These are phyloP conservation scores for Fraxinus nigra DNA, from an alignment of 305 asterid species.

Conservation along the genomic window DNA sequence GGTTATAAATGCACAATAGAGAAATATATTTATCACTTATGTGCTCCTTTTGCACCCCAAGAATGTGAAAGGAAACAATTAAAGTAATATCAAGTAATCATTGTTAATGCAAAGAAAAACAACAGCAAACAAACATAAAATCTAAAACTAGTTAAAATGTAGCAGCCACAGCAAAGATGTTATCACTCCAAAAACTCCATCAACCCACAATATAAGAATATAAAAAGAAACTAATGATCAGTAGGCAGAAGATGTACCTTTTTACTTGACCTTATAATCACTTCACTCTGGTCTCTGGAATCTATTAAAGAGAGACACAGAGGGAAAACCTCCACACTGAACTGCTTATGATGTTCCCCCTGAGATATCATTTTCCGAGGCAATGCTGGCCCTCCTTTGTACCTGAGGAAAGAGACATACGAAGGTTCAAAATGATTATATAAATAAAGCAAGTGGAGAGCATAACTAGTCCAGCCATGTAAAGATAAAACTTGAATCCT, in stretches of 20 bases:
- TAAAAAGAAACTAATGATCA: conserved; percentile 3
- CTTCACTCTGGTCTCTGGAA: conserved; percentile 62
- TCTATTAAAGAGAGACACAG: conserved; percentile 66
- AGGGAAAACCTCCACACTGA: conserved; percentile 76
- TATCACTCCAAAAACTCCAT: not conserved
- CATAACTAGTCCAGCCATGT: not conserved
- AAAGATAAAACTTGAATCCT: not conserved
- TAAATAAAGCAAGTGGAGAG: conserved; percentile 11
- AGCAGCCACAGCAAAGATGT: not conserved
- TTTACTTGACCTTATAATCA: conserved; percentile 57
- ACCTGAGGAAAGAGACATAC: conserved; percentile 41
- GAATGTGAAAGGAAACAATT: not conserved
- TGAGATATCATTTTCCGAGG: conserved; percentile 75
- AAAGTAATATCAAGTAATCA: not conserved
- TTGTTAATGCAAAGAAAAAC: not conserved
- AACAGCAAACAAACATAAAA: not conserved
- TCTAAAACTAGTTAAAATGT: not conserved
- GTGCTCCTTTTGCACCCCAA: not conserved
- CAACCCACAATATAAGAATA: not conserved
- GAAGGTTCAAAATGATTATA: not conserved
- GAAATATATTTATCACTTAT: not conserved
- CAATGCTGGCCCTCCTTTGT: conserved; percentile 86
- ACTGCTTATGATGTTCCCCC: conserved; percentile 74
- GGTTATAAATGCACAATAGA: not conserved
- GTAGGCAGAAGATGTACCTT: conserved; percentile 43